Conservation (phyloP, 208 protist species). For the Wallacemonas sp. region DNA sequence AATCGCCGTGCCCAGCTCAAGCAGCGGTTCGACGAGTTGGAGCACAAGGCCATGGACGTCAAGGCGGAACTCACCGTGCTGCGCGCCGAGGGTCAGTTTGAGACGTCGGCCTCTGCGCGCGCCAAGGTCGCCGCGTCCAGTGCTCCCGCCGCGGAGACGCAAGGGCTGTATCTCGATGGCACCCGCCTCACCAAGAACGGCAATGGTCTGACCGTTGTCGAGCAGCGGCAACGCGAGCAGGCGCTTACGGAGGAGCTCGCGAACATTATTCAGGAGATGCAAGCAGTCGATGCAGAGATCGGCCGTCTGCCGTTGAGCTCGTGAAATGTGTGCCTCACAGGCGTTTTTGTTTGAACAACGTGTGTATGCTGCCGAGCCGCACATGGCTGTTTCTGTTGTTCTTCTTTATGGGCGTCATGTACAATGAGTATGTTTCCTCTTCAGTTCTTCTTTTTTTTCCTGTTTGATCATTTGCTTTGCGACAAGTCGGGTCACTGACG, state of each 20-base stretch:
- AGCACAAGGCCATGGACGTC: slow-evolving; percentile 41
- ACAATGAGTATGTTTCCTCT: not conserved
- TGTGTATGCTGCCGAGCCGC: not conserved
- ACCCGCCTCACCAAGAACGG: slow-evolving; percentile 16
- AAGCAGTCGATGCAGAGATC: slow-evolving; percentile 63
- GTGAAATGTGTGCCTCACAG: not conserved
- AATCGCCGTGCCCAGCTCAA: slow-evolving; percentile 57
- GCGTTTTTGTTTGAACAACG: not conserved
- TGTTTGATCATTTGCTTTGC: not conserved
- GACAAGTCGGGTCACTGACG: not conserved
- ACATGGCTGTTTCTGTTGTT: not conserved
- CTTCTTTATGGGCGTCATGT: not conserved
- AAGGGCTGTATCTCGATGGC: slow-evolving; percentile 11
- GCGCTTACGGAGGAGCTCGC: slow-evolving; percentile 49
- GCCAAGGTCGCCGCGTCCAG: slow-evolving; percentile 8
- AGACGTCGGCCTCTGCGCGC: not conserved
- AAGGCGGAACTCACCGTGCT: slow-evolving; percentile 56
- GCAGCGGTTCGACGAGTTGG: slow-evolving; percentile 60
- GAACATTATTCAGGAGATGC: slow-evolving; percentile 67
- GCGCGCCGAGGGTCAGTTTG: slow-evolving; percentile 13
- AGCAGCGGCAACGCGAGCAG: slow-evolving; percentile 48
- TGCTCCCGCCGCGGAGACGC: not conserved
- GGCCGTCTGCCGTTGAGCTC: slow-evolving; percentile 6
- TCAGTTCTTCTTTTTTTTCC: too few relatives aligned
- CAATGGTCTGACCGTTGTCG: slow-evolving; percentile 34